phyloP scores from a whole-genome alignment of 1,284 basidiomycete species.

The Phlebopus sp. region DNA sequence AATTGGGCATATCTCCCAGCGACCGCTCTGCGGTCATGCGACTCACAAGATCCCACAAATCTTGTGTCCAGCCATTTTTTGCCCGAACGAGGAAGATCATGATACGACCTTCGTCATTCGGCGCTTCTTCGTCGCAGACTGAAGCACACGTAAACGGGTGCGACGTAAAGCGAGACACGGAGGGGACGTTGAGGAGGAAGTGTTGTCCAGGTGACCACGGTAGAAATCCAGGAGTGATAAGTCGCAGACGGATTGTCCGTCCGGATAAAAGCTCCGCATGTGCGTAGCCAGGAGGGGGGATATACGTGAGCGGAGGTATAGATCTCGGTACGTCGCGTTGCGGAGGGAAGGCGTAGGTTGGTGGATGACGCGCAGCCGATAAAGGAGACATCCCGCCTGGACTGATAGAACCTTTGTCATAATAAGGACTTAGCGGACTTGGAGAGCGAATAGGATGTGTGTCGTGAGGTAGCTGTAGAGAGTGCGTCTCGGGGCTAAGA shows the following conservation, averaged over 20 bases:
- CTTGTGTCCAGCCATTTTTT: constrained; percentile 72
- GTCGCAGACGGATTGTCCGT: constrained; percentile 70
- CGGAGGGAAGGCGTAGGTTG: neutral
- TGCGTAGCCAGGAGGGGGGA: constrained; percentile 67
- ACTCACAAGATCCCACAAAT: constrained; percentile 63
- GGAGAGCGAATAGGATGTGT: constrained; percentile 7
- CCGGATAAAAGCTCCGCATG: constrained; percentile 80
- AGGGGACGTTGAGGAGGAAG: constrained; percentile 72
- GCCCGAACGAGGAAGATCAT: constrained; percentile 77
- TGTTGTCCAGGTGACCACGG: constrained; percentile 81
- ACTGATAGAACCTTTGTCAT: constrained; percentile 12
- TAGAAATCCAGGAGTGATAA: constrained; percentile 59
- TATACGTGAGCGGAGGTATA: constrained; percentile 28
- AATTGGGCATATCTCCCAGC: constrained; percentile 24
- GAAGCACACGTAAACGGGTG: constrained; percentile 85
- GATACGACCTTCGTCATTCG: constrained; percentile 46
- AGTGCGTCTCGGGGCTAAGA: constrained; percentile 5
- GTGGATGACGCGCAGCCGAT: neutral
- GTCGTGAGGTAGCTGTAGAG: constrained; percentile 5
- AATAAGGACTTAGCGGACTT: constrained; percentile 27
- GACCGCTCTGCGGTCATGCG: constrained; percentile 36
- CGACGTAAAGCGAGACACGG: constrained; percentile 62
- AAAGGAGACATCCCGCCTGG: neutral
- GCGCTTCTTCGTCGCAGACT: constrained; percentile 55
- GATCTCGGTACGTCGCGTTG: constrained; percentile 6